These are phyloP conservation scores for Ceratocystis albifundus DNA, from an alignment of 2,329 filamentous ascomycete genomes.

Conservation along the genomic window DNA sequence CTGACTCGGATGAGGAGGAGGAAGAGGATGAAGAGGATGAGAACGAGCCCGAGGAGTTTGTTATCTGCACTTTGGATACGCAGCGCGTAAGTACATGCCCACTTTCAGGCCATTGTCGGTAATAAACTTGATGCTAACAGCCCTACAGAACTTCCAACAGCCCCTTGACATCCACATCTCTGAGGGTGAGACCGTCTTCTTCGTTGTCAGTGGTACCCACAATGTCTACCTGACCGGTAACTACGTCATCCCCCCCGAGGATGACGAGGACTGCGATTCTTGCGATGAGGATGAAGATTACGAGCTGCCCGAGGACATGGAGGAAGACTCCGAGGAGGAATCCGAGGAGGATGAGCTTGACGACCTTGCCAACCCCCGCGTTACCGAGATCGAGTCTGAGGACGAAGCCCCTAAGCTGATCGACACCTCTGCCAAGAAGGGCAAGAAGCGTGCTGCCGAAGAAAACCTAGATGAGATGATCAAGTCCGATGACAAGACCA, in stretches of 20 bases:
- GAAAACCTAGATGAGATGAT: constrained; percentile 76
- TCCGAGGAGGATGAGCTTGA: constrained; percentile 68
- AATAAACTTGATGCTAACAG: constrained; percentile 20
- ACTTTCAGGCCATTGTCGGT: not conserved
- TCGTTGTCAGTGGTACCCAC: constrained; percentile 82
- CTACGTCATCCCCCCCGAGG: constrained; percentile 66
- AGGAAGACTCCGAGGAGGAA: constrained; percentile 45
- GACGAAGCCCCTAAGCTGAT: constrained; percentile 58
- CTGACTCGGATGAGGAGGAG: constrained; percentile 46
- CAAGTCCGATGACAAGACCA: constrained; percentile 63
- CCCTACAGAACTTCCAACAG: constrained; percentile 76
- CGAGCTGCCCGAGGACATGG: constrained; percentile 70
- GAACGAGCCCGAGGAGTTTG: constrained; percentile 71
- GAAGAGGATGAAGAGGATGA: constrained; percentile 45
- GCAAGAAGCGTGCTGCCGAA: constrained; percentile 87
- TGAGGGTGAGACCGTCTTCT: constrained; percentile 83
- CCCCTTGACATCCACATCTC: constrained; percentile 83
- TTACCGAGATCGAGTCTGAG: constrained; percentile 72
- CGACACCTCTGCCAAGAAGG: constrained; percentile 49
- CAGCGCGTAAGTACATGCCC: constrained; percentile 55
- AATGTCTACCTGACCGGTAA: constrained; percentile 89
- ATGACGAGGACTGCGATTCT: constrained; percentile 40
- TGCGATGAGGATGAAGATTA: constrained; percentile 59
- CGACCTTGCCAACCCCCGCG: constrained; percentile 62
- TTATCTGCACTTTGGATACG: constrained; percentile 91